Evolutionary conservation across 2,329 filamentous ascomycete species (phyloP).

Genomic region (Colletotrichum sansevieriae): DNA sequence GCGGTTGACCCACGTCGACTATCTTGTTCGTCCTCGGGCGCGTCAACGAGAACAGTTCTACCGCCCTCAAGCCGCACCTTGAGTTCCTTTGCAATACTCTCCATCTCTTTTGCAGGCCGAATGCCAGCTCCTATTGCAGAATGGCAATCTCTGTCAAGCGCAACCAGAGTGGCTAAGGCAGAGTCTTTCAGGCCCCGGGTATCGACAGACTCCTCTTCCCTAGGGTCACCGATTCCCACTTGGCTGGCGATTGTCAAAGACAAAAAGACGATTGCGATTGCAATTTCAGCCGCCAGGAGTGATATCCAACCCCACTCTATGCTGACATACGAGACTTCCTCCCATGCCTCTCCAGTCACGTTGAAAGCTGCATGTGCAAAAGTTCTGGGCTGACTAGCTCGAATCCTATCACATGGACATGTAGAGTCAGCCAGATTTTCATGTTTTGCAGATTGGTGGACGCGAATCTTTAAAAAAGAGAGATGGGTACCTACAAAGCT

Average conservation of each 20-base stretch:
- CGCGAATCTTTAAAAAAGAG: too few species aligned
- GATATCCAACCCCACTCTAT: constrained; percentile 17
- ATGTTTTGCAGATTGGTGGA: too few species aligned
- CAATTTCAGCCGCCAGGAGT: neutral
- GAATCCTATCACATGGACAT: neutral
- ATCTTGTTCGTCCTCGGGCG: too few species aligned
- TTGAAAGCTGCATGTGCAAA: neutral
- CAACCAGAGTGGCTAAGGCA: neutral
- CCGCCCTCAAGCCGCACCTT: neutral
- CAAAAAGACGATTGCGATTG: neutral
- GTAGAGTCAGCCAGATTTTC: neutral
- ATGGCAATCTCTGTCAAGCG: neutral
- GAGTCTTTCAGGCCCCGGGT: neutral
- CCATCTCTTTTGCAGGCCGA: neutral
- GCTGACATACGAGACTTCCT: constrained; percentile 16
- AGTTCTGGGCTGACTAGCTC: neutral
- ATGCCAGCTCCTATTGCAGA: neutral
- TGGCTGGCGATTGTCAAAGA: neutral
- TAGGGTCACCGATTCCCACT: neutral
- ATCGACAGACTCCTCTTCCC: neutral
- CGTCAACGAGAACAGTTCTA: too few species aligned
- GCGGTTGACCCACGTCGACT: too few species aligned
- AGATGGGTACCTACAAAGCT: neutral
- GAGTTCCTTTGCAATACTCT: neutral
- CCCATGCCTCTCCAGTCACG: constrained; percentile 11